Evolutionary conservation across 2,329 filamentous ascomycete species (phyloP), one percentile per base, ranked within the genome.

Genomic region (Podosphaera xanthii): DNA sequence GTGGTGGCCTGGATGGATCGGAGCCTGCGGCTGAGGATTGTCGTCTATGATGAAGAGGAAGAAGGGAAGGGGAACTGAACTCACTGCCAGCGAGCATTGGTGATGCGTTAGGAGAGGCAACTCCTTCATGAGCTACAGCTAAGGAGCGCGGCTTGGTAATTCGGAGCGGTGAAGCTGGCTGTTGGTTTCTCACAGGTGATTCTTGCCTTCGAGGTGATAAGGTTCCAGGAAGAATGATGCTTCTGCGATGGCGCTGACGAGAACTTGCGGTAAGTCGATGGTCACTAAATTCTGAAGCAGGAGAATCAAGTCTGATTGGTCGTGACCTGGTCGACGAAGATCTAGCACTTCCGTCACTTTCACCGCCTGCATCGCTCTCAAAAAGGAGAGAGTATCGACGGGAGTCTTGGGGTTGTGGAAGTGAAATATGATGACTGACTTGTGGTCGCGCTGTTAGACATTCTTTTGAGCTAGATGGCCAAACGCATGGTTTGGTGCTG

Each of bases 11-110:
- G 67, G 80, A 79, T 50, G 76, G 72, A 60, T 80, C 67, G 2
- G 89, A 94, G 36, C 91, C 85, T 35, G 87, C 86, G 14, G 89
- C 85, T 8, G 92, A 97, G 0, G 92, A 97, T 69, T 96, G 89
- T 61, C 92, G 81, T 61, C 92, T 82, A 69, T 95, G 89, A 65
- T 90, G 86, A 59, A 77, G 74, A 22, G 77, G 73, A 58, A 82
- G 71, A 59, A 85, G 74, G 46, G 82, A 76, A 12, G 87, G 86
- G 4, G 87, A 90, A 60, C 80, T 82, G 64, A 92, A 86, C 64
- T 97, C 91, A 66, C 84, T 87, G 10, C 82, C 80, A 0, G 86
- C 82, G 40, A 96, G 78, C 70, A 94, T 84, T 0, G 92, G 92
- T 0, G 92, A 98, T 1, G 86, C 84, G 63, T 95, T 85, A 0